phyloP scores from a whole-genome alignment of 495 filamentous ascomycete species.

The Xylaria longipes region DNA sequence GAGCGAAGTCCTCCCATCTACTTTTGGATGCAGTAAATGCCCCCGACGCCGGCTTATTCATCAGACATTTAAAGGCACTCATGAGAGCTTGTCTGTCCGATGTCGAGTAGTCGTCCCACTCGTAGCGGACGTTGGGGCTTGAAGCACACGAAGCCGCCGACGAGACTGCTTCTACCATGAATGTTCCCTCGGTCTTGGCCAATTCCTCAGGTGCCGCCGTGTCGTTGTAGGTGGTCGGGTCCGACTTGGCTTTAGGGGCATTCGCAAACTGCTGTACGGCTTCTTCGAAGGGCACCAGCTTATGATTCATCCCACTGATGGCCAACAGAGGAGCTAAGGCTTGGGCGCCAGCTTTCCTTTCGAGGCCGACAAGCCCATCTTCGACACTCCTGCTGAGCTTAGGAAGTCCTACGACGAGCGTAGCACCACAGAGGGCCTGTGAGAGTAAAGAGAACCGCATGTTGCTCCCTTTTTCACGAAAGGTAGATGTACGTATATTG shows the following conservation, averaged over 20 bases:
- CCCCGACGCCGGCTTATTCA: conserved; percentile 30
- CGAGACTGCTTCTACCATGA: not conserved
- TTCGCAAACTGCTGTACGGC: conserved; percentile 17
- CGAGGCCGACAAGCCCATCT: not conserved
- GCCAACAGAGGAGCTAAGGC: conserved; percentile 19
- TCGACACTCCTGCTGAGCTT: not conserved
- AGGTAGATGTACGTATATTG: not conserved
- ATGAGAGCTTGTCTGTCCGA: conserved; percentile 32
- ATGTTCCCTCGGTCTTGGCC: not conserved
- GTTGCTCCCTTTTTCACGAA: not conserved
- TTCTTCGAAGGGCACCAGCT: conserved; percentile 19
- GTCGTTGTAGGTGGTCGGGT: conserved; percentile 24
- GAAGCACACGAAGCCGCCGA: conserved; percentile 19
- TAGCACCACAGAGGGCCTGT: conserved; percentile 27
- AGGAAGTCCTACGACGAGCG: conserved; percentile 25
- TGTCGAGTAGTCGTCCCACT: conserved; percentile 33
- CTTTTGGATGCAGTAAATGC: conserved; percentile 26
- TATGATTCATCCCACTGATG: conserved; percentile 13
- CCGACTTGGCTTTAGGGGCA: conserved; percentile 23
- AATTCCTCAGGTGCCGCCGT: not conserved
- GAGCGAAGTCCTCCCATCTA: conserved; percentile 27
- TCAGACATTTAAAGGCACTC: conserved; percentile 33
- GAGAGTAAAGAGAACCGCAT: conserved; percentile 28
- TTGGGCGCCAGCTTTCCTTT: not conserved
- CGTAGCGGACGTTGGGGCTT: conserved; percentile 31